Percentiles rank a stretch among this genome's conserved stretches.
Conservation (phyloP, 176 grass and related monocot species). For the Guadua angustifolia region DNA sequence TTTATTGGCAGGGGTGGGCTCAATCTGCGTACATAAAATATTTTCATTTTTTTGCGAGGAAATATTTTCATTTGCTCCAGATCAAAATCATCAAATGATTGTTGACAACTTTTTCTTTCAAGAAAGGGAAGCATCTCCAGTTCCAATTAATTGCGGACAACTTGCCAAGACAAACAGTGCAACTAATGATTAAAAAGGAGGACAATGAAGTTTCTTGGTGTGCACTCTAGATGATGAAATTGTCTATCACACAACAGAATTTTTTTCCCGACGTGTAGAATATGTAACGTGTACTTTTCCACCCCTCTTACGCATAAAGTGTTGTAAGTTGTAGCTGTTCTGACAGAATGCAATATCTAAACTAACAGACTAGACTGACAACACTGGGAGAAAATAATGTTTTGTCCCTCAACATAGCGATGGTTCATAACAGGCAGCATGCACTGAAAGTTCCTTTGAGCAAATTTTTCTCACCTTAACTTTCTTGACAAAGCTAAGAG, state of each 20-base stretch:
- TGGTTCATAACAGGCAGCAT: background rate
- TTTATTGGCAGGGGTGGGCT: constrained; percentile 16
- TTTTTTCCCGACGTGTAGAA: background rate
- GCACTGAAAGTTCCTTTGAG: constrained; percentile 26
- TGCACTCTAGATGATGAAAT: constrained; percentile 37
- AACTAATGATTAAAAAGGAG: constrained; percentile 33
- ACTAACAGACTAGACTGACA: background rate
- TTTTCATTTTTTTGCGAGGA: background rate
- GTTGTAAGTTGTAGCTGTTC: background rate
- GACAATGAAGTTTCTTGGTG: constrained; percentile 22
- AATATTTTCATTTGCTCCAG: constrained; percentile 23
- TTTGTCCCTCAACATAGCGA: constrained; percentile 1
- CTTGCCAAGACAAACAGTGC: constrained; percentile 4
- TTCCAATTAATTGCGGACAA: constrained; percentile 36
- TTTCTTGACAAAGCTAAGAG: constrained; percentile 71
- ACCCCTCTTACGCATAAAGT: constrained; percentile 10
- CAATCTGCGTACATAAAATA: background rate
- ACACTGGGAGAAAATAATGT: background rate
- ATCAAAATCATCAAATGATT: constrained; percentile 19
- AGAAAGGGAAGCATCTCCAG: background rate
- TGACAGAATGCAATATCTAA: background rate
- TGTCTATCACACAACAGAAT: constrained; percentile 7
- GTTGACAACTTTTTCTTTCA: constrained; percentile 16
- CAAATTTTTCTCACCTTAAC: constrained; percentile 55
- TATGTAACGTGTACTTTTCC: background rate